Evolutionary conservation across 179 eudicot genomes (phyloP).

Genomic region (Amaranthus tricolor): DNA sequence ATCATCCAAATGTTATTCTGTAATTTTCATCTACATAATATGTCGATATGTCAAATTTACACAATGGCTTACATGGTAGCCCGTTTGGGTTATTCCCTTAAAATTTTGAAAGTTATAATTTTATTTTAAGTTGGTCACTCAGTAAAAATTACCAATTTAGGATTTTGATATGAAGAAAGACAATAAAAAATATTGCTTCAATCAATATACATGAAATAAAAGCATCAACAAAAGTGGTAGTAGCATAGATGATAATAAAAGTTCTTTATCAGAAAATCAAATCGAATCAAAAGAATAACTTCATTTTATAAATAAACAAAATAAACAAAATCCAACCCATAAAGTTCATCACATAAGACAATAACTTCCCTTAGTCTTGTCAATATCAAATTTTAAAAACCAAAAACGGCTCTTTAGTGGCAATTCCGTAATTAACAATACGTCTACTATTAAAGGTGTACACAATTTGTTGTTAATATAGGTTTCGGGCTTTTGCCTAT

Average conservation of each 20-base stretch:
- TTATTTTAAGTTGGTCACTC: too few species aligned
- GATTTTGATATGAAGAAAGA: neutral
- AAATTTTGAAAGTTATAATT: too few species aligned
- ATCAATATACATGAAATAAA: neutral
- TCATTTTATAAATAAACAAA: constrained; percentile 24
- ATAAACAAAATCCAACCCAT: constrained; percentile 32
- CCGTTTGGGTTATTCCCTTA: too few species aligned
- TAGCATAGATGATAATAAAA: neutral
- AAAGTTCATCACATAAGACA: constrained; percentile 28
- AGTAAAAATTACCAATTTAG: too few species aligned
- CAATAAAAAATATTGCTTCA: neutral
- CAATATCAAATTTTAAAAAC: constrained; percentile 21
- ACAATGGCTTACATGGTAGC: too few species aligned
- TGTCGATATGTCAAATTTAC: too few species aligned
- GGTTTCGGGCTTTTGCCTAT: too few species aligned
- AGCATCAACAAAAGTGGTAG: constrained; percentile 10
- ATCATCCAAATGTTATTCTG: too few species aligned
- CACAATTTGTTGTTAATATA: too few species aligned
- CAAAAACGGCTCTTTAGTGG: constrained; percentile 23
- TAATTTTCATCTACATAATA: too few species aligned
- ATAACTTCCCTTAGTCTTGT: constrained; percentile 21
- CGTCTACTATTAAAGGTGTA: too few species aligned
- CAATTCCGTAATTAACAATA: constrained; percentile 23
- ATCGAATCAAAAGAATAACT: constrained; percentile 31
- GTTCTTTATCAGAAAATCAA: constrained; percentile 25